Conservation (phyloP, 306 rosid genomes). For the Acacia crassicarpa region DNA sequence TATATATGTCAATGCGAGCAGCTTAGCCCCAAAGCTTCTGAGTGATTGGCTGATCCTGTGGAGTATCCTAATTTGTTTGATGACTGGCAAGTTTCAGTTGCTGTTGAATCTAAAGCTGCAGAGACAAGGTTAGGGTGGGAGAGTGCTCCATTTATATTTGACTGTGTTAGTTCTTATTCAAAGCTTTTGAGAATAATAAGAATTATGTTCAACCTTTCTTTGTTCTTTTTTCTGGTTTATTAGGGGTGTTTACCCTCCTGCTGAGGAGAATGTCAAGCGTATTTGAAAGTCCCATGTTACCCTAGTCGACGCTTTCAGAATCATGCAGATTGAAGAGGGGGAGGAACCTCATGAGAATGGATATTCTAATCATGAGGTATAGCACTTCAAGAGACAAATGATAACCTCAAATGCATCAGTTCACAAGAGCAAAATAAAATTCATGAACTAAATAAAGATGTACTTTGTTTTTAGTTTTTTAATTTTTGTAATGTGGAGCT, state of each 20-base stretch:
- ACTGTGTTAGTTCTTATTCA: slow-evolving; percentile 3
- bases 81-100: slow-evolving; percentile 95
- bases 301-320: slow-evolving; percentile 85
- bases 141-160: slow-evolving; percentile 14
- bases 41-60: slow-evolving; percentile 94
- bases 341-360: slow-evolving; percentile 87
- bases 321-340: slow-evolving; percentile 65
- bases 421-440: slow-evolving; percentile 3
- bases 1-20: slow-evolving; percentile 23
- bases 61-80: slow-evolving; percentile 94
- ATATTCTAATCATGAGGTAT: slow-evolving; percentile 73
- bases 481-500: background rate
- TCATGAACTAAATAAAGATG: slow-evolving; percentile 10
- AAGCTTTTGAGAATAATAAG: background rate
- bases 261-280: slow-evolving; percentile 65
- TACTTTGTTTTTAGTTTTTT: background rate
- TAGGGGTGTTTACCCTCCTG: slow-evolving; percentile 78
- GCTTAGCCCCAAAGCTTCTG: slow-evolving; percentile 96
- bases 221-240: slow-evolving; percentile 7
- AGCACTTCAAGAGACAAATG: slow-evolving; percentile 13
- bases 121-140: slow-evolving; percentile 59
- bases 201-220: slow-evolving; percentile 28
- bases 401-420: background rate
- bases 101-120: slow-evolving; percentile 76
- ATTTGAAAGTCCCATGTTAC: slow-evolving; percentile 65